Evolutionary conservation across 768 basidiomycete species (phyloP).

Genomic region (Flagelloscypha sp.): DNA sequence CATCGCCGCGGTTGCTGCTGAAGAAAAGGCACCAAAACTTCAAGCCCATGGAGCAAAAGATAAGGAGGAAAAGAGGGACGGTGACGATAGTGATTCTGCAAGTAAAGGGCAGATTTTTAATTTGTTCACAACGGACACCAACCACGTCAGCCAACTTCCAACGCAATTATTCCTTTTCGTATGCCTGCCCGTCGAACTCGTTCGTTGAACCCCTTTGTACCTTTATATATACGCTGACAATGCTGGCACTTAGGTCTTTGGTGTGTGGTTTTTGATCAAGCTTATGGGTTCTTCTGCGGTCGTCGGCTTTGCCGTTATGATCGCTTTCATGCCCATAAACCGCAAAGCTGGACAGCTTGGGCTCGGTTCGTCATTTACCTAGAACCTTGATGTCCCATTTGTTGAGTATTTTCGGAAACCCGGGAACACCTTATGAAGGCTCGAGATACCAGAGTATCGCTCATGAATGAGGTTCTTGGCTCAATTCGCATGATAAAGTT

Average conservation of each 20-base stretch:
- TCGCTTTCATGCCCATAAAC: conserved; percentile 43
- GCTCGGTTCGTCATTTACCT: too few relatives aligned
- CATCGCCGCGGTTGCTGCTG: conserved; percentile 43
- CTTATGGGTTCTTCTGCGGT: conserved; percentile 35
- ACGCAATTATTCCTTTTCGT: conserved; percentile 47
- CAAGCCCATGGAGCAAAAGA: too few relatives aligned
- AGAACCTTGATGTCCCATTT: too few relatives aligned
- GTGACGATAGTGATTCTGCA: too few relatives aligned
- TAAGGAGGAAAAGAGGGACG: conserved; percentile 5
- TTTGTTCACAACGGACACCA: conserved; percentile 65
- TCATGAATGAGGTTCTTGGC: conserved; percentile 58
- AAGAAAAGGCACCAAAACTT: too few relatives aligned
- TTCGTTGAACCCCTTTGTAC: too few relatives aligned
- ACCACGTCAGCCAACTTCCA: conserved; percentile 54
- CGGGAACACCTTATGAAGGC: conserved; percentile 68
- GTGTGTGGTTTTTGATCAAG: background rate
- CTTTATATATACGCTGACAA: too few relatives aligned
- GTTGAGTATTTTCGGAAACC: too few relatives aligned
- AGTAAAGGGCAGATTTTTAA: conserved; percentile 75
- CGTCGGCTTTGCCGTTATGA: conserved; percentile 46
- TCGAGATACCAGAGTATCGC: conserved; percentile 53
- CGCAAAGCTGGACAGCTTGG: conserved; percentile 60
- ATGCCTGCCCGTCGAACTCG: conserved; percentile 49
- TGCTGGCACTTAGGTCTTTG: conserved; percentile 7
- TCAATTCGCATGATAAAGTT: conserved; percentile 63